Evolutionary conservation across 2,329 filamentous ascomycete genomes (phyloP).

Genomic region (Colletotrichum limetticola): DNA sequence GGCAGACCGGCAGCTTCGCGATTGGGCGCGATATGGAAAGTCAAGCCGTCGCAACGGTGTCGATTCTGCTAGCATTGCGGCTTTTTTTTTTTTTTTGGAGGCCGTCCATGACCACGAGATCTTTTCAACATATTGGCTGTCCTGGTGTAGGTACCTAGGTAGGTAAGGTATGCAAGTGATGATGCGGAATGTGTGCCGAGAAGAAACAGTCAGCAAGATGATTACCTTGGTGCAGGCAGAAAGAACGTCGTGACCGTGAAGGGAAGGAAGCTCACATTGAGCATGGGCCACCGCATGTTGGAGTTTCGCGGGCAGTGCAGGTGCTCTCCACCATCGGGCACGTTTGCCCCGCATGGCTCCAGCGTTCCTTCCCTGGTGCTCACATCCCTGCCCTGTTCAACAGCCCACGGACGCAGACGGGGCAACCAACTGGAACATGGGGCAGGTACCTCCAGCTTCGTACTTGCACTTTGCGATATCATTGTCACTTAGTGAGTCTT

Average conservation of each 20-base stretch:
- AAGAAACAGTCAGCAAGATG: not conserved
- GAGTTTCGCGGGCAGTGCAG: conserved; percentile 10
- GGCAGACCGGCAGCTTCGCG: not conserved
- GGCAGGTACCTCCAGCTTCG: not conserved
- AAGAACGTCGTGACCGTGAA: not conserved
- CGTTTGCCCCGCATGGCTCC: conserved; percentile 22
- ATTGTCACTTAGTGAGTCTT: not conserved
- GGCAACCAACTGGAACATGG: not conserved
- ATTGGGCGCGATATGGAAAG: conserved; percentile 10
- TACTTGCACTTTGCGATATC: not conserved
- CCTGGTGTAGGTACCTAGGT: not conserved
- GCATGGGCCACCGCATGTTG: conserved; percentile 8
- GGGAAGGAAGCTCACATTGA: not conserved
- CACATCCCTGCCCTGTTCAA: conserved; percentile 10
- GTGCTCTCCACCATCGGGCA: conserved; percentile 20
- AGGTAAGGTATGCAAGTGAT: not conserved
- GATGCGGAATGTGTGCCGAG: not conserved
- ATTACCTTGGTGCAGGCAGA: not conserved
- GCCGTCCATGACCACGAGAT: conserved; percentile 16
- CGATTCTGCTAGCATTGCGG: not conserved
- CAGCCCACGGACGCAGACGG: not conserved
- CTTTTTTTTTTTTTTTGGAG: conserved; percentile 8
- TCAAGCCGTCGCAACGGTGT: conserved; percentile 14
- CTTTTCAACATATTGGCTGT: not conserved
- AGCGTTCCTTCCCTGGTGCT: not conserved